Conservation (phyloP, 2,329 filamentous ascomycete species). For the Botryosphaeria dothidea region DNA sequence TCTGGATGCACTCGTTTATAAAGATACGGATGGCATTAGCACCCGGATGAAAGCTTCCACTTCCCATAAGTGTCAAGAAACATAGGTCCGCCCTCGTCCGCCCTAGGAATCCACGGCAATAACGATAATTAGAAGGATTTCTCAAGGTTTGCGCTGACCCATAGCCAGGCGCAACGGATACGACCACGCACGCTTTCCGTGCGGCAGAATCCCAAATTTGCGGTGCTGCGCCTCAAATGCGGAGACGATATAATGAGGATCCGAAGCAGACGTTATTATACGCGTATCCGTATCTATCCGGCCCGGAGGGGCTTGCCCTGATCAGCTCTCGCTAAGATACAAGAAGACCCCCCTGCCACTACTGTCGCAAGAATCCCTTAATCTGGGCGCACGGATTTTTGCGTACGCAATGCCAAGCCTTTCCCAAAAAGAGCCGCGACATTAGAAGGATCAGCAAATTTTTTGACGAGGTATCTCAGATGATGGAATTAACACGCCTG, state of each 20-base stretch:
- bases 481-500: background rate
- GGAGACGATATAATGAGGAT: background rate
- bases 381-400: conserved; percentile 7
- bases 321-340: conserved; percentile 2
- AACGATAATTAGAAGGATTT: too few species aligned
- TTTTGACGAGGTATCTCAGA: conserved; percentile 3
- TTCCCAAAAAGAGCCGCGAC: background rate
- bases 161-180: background rate
- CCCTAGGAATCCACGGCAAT: too few species aligned
- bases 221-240: background rate
- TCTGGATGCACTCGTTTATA: too few species aligned
- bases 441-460: conserved; percentile 1
- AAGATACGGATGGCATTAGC: too few species aligned
- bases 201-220: background rate
- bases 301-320: background rate
- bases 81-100: too few species aligned
- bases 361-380: background rate
- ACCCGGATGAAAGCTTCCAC: too few species aligned
- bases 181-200: background rate
- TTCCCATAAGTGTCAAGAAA: too few species aligned
- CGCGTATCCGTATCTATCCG: background rate
- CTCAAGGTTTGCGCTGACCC: too few species aligned
- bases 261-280: background rate
- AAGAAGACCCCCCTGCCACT: background rate
- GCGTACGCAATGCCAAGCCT: conserved; percentile 7